A percentile compares a stretch with the other conserved stretches of the same genome.
phyloP scores from a whole-genome alignment of 805 yeast species.

The Teunomyces atbi region DNA sequence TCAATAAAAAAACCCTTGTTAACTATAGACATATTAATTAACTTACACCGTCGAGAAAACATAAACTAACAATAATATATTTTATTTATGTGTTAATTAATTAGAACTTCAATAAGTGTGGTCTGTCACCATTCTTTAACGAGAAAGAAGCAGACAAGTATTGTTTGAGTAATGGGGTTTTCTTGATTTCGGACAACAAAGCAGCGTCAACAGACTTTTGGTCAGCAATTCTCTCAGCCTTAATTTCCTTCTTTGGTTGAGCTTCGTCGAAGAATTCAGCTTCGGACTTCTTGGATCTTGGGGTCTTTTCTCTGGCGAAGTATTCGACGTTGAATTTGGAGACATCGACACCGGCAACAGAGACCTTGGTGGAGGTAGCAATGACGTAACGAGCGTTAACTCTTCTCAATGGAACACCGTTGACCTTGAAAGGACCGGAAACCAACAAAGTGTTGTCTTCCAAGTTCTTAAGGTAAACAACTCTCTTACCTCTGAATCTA shows the following conservation, averaged over 20 bases:
- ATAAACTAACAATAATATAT: conserved; percentile 4
- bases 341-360: conserved; percentile 76
- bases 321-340: conserved; percentile 90
- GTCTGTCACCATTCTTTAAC: conserved; percentile 96
- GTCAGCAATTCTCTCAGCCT: conserved; percentile 93
- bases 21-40: conserved; percentile 1
- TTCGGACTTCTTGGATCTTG: conserved; percentile 83
- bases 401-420: conserved; percentile 99
- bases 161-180: conserved; percentile 95
- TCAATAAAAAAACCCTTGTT: conserved; percentile 1
- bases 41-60: conserved; percentile 1
- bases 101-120: conserved; percentile 97
- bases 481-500: conserved; percentile 99
- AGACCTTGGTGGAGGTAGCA: conserved; percentile 94
- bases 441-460: conserved; percentile 98
- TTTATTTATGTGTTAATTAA: conserved; percentile 9
- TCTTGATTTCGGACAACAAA: conserved; percentile 89
- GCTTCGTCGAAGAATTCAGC: conserved; percentile 85
- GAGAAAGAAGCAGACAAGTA: conserved; percentile 95
- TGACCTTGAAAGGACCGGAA: conserved; percentile 98
- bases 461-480: conserved; percentile 92
- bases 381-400: conserved; percentile 98
- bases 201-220: conserved; percentile 95
- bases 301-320: conserved; percentile 93
- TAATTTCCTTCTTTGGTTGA: conserved; percentile 77